These are phyloP conservation scores for Periconia digitata DNA, from an alignment of 2,329 filamentous ascomycete genomes.

Conservation along the genomic window DNA sequence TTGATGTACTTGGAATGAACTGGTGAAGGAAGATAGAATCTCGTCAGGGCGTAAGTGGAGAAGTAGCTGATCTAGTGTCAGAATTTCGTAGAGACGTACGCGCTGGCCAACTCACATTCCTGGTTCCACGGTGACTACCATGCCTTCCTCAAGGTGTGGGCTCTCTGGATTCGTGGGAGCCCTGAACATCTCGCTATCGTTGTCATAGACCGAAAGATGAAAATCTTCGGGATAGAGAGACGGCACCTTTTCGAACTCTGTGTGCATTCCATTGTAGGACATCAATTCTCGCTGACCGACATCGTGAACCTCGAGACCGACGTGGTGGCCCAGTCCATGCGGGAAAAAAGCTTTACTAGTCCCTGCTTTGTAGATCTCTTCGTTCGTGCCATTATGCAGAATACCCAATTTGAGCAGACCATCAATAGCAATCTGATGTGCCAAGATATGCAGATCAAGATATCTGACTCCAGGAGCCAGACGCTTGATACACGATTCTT, in stretches of 20 bases:
- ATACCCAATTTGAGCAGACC: slow-evolving; percentile 74
- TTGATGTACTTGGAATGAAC: slow-evolving; percentile 78
- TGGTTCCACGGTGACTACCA: slow-evolving; percentile 60
- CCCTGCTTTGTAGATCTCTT: slow-evolving; percentile 74
- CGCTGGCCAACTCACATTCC: slow-evolving; percentile 44
- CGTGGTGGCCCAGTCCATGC: slow-evolving; percentile 86
- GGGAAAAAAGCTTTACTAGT: slow-evolving; percentile 92
- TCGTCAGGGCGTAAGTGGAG: slow-evolving; percentile 80
- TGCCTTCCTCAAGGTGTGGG: slow-evolving; percentile 52
- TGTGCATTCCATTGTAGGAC: slow-evolving; percentile 29
- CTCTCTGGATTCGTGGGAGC: slow-evolving; percentile 36
- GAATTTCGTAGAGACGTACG: not conserved
- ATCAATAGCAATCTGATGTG: slow-evolving; percentile 70
- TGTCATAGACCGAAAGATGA: slow-evolving; percentile 35
- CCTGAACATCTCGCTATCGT: slow-evolving; percentile 28
- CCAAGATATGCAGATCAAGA: slow-evolving; percentile 71
- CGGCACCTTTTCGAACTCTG: slow-evolving; percentile 27
- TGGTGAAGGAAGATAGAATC: slow-evolving; percentile 71
- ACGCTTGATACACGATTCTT: slow-evolving; percentile 69
- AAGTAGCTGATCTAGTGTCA: slow-evolving; percentile 67
- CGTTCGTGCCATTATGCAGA: slow-evolving; percentile 62
- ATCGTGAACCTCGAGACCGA: slow-evolving; percentile 93
- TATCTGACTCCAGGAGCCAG: slow-evolving; percentile 71
- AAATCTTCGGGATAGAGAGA: slow-evolving; percentile 37
- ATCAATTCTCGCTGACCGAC: slow-evolving; percentile 40